Conservation (phyloP, 2,329 filamentous ascomycete species). For the Chaetomium sp. region DNA sequence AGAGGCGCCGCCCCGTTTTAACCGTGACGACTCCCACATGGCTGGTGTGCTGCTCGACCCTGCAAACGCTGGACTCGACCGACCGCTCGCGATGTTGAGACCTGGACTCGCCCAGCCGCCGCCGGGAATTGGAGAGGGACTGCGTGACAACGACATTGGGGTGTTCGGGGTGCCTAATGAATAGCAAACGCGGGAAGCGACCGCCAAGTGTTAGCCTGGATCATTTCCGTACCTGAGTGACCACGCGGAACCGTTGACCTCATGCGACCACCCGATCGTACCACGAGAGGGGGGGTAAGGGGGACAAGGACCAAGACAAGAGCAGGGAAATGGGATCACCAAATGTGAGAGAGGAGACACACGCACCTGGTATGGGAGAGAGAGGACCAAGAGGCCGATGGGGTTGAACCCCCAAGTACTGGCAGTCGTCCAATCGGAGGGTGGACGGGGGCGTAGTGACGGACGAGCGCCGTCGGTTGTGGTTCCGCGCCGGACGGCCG, state of each 20-base stretch:
- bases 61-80: constrained; percentile 55
- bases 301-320: not conserved
- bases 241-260: too few relatives aligned
- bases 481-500: constrained; percentile 41
- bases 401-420: constrained; percentile 35
- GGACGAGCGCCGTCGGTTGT: constrained; percentile 47
- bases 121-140: constrained; percentile 75
- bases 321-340: not conserved
- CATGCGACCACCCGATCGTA: constrained; percentile 14
- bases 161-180: constrained; percentile 47
- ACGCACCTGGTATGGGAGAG: constrained; percentile 53
- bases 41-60: constrained; percentile 51
- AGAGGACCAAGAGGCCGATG: constrained; percentile 34
- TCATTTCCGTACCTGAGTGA: too few relatives aligned
- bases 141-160: constrained; percentile 78
- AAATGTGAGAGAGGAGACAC: constrained; percentile 12
- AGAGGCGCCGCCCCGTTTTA: constrained; percentile 55
- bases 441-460: constrained; percentile 29
- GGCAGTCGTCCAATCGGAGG: constrained; percentile 29
- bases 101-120: constrained; percentile 87
- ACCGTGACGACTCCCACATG: constrained; percentile 78
- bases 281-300: constrained; percentile 14
- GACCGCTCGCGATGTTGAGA: constrained; percentile 62
- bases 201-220: constrained; percentile 4
- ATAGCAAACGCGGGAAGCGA: constrained; percentile 4